phyloP scores from a whole-genome alignment of 306 rosid species.

The Gleditsia sinensis region DNA sequence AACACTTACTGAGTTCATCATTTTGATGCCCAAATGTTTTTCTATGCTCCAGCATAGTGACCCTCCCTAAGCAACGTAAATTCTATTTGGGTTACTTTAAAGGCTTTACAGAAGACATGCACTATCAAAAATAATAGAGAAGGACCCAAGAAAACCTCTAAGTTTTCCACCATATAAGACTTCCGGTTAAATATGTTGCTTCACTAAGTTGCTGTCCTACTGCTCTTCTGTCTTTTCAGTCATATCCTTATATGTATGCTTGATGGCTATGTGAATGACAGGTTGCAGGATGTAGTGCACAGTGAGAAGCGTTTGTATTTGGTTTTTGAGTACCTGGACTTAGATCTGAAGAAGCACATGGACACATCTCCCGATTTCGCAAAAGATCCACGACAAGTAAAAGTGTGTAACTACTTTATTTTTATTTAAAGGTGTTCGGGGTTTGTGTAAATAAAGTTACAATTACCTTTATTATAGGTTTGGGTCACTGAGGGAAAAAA shows the following conservation, averaged over 20 bases:
- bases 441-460: not conserved
- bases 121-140: constrained; percentile 3
- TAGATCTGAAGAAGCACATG: constrained; percentile 98
- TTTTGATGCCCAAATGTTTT: not conserved
- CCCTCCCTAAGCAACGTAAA: not conserved
- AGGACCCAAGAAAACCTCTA: not conserved
- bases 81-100: not conserved
- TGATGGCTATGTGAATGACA: constrained; percentile 40
- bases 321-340: constrained; percentile 95
- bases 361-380: constrained; percentile 93
- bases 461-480: not conserved
- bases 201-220: not conserved
- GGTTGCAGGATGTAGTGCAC: constrained; percentile 96
- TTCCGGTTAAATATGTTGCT: constrained; percentile 21
- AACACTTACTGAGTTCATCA: not conserved
- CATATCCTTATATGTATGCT: constrained; percentile 12
- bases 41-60: not conserved
- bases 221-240: constrained; percentile 25
- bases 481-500: not conserved
- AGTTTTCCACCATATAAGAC: not conserved
- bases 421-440: constrained; percentile 8
- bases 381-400: constrained; percentile 79
- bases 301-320: constrained; percentile 92
- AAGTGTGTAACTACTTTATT: constrained; percentile 47
- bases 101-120: constrained; percentile 7